A percentile compares a stretch with the other conserved stretches of the same genome.
Evolutionary conservation across 371 early-diverging fungal species (phyloP).

Genomic region (Rhizoclosmatium hyalinum): DNA sequence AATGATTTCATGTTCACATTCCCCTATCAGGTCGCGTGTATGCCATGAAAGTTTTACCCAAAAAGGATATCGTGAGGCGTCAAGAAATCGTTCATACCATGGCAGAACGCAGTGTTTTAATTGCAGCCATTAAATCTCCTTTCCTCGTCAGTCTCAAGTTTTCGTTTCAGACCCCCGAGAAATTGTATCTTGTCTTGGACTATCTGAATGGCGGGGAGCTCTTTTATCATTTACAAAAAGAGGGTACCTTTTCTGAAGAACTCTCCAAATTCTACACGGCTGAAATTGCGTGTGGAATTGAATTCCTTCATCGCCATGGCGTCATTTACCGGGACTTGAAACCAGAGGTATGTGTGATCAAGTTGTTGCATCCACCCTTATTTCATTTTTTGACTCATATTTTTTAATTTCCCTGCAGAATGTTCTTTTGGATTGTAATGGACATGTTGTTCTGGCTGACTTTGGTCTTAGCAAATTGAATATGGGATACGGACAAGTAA

Average conservation of each 20-base stretch:
- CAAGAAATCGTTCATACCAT: conserved; percentile 78
- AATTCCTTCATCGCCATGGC: conserved; percentile 62
- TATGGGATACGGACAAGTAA: conserved; percentile 58
- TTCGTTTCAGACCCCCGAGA: conserved; percentile 79
- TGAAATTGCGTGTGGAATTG: conserved; percentile 66
- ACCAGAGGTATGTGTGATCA: conserved; percentile 37
- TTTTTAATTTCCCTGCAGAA: conserved; percentile 32
- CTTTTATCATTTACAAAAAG: conserved; percentile 65
- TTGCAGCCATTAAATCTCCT: conserved; percentile 66
- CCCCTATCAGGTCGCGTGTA: conserved; percentile 59
- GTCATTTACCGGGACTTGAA: conserved; percentile 64
- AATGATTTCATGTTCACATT: conserved; percentile 48
- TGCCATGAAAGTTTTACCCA: conserved; percentile 83
- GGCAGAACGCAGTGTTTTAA: conserved; percentile 82
- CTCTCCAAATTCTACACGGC: conserved; percentile 74
- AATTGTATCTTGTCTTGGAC: conserved; percentile 89
- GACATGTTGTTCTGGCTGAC: conserved; percentile 81
- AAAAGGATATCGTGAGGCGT: conserved; percentile 73
- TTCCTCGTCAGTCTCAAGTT: conserved; percentile 89
- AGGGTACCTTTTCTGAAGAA: conserved; percentile 49
- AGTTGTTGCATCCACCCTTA: neutral
- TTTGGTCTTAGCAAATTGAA: conserved; percentile 82
- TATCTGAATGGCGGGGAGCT: conserved; percentile 72
- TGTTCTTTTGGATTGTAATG: conserved; percentile 58
- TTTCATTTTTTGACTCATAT: neutral